phyloP scores from a whole-genome alignment of 2,329 filamentous ascomycete species.

The Nemania abortiva region DNA sequence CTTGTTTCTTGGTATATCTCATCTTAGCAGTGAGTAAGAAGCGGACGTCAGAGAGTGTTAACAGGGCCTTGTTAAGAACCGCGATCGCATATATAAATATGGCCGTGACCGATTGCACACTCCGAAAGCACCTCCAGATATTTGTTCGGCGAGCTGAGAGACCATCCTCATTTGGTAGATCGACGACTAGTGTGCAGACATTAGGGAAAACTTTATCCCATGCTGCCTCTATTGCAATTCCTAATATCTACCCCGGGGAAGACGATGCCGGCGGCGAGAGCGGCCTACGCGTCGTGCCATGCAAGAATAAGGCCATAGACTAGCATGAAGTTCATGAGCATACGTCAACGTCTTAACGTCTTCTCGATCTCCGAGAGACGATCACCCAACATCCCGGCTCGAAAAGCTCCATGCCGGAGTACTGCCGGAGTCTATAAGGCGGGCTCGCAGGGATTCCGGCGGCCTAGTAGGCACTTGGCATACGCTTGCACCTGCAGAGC shows the following conservation, averaged over 20 bases:
- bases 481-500: slow-evolving; percentile 4
- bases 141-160: background rate
- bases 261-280: background rate
- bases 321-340: background rate
- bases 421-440: no score
- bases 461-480: background rate
- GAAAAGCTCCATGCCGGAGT: slow-evolving; percentile 8
- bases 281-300: background rate
- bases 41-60: background rate
- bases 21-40: background rate
- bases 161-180: background rate
- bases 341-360: background rate
- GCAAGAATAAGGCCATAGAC: background rate
- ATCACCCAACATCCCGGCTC: background rate
- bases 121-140: background rate
- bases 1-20: background rate
- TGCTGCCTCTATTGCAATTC: background rate
- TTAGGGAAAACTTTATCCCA: background rate
- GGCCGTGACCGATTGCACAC: background rate
- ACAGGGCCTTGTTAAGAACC: background rate
- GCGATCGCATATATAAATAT: background rate
- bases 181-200: background rate
- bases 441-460: background rate
- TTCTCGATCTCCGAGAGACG: background rate
- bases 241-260: background rate